Conservation (phyloP, 2,329 filamentous ascomycete species). For the Delphinella strobiligena region DNA sequence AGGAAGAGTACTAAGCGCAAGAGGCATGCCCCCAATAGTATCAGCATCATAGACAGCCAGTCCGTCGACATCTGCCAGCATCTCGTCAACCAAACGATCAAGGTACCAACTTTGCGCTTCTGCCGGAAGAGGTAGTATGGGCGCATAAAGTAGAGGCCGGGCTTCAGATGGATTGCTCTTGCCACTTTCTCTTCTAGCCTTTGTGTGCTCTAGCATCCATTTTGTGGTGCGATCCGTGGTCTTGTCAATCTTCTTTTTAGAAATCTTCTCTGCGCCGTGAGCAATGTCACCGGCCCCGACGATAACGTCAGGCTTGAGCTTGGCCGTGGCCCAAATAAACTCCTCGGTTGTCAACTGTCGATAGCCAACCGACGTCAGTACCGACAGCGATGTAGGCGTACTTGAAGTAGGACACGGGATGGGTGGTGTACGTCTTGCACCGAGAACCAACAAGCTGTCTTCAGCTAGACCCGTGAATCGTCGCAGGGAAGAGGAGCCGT, state of each 20-base stretch:
- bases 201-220: slow-evolving; percentile 63
- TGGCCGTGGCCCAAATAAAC: slow-evolving; percentile 53
- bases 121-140: slow-evolving; percentile 62
- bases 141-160: slow-evolving; percentile 46
- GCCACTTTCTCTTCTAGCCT: slow-evolving; percentile 4
- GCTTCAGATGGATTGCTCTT: slow-evolving; percentile 1
- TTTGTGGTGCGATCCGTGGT: slow-evolving; percentile 79
- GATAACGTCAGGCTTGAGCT: slow-evolving; percentile 67
- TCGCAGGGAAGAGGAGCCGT: slow-evolving; percentile 49
- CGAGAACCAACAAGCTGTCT: slow-evolving; percentile 57
- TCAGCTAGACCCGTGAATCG: slow-evolving; percentile 63
- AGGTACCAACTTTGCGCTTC: slow-evolving; percentile 72
- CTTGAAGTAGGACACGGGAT: slow-evolving; percentile 53
- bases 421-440: slow-evolving; percentile 64
- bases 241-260: slow-evolving; percentile 58
- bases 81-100: slow-evolving; percentile 55
- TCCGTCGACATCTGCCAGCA: slow-evolving; percentile 45
- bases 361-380: slow-evolving; percentile 83
- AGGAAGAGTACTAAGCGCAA: slow-evolving; percentile 50
- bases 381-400: slow-evolving; percentile 47
- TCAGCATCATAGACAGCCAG: slow-evolving; percentile 69
- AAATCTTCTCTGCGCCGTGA: slow-evolving; percentile 32
- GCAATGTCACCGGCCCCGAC: slow-evolving; percentile 67
- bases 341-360: slow-evolving; percentile 54
- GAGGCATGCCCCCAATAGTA: slow-evolving; percentile 55